phyloP scores from a whole-genome alignment of 805 yeast genomes.

The Saturnispora dispora region DNA sequence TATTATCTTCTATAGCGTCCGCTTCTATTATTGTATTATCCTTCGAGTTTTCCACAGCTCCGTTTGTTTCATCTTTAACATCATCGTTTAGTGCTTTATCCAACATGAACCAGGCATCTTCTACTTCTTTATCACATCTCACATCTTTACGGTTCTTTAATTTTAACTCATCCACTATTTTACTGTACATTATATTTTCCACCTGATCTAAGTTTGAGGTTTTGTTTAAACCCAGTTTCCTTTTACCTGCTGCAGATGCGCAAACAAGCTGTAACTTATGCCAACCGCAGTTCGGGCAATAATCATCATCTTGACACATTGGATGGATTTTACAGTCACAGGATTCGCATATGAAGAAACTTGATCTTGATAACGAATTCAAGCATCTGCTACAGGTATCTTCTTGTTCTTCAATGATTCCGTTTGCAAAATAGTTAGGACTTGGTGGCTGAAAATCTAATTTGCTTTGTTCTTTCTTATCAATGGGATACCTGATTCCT shows the following conservation, averaged over 20 bases:
- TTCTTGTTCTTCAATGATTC: slow-evolving; percentile 1
- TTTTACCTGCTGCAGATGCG: slow-evolving; percentile 10
- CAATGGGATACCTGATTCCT: not conserved
- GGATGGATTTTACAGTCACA: slow-evolving; percentile 28
- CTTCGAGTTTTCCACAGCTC: not conserved
- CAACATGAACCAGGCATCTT: slow-evolving; percentile 11
- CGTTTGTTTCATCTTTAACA: not conserved
- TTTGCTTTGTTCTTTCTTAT: slow-evolving; percentile 3
- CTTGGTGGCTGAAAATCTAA: slow-evolving; percentile 2
- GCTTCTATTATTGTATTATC: not conserved
- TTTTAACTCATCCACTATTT: slow-evolving; percentile 6
- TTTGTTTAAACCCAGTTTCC: slow-evolving; percentile 6
- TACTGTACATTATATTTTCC: slow-evolving; percentile 5
- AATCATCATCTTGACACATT: slow-evolving; percentile 22
- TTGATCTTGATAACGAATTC: slow-evolving; percentile 18
- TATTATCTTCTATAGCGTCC: not conserved
- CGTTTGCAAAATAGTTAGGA: slow-evolving; percentile 7
- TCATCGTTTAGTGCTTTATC: slow-evolving; percentile 4
- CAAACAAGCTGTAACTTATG: slow-evolving; percentile 11
- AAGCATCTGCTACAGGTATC: slow-evolving; percentile 9
- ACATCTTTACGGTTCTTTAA: not conserved
- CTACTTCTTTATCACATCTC: not conserved
- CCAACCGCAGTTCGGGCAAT: slow-evolving; percentile 31
- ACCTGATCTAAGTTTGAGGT: slow-evolving; percentile 4
- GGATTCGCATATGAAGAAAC: slow-evolving; percentile 24